These are phyloP conservation scores for Exobasidium rhododendri DNA, from an alignment of 1,284 basidiomycete genomes.

Conservation along the genomic window DNA sequence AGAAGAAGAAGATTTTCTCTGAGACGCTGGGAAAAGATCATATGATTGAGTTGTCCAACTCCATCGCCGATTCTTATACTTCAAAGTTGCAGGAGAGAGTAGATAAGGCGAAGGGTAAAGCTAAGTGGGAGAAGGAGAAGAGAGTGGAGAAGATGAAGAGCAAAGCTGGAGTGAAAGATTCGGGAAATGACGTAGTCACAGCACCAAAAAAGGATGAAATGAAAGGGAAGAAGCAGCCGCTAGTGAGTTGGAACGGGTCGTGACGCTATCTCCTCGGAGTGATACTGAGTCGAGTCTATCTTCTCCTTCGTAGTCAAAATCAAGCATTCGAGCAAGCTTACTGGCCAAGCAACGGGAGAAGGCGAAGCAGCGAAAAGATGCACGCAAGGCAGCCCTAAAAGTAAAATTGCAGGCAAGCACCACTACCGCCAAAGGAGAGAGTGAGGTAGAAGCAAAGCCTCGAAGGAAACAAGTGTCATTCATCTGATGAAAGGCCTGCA, in stretches of 20 bases:
- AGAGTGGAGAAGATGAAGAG: neutral
- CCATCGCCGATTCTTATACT: neutral
- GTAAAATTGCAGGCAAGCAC: neutral
- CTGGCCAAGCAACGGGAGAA: neutral
- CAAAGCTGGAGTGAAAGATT: neutral
- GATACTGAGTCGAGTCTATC: neutral
- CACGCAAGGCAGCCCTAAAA: neutral
- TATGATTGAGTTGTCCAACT: neutral
- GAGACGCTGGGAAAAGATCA: slow-evolving; percentile 5
- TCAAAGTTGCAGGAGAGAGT: neutral
- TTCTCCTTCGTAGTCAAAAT: slow-evolving; percentile 2
- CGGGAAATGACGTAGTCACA: neutral
- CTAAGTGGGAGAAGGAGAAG: slow-evolving; percentile 2
- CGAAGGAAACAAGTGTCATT: neutral
- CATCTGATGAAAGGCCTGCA: no score
- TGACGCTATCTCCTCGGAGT: neutral
- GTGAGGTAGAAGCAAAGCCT: no score
- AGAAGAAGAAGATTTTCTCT: neutral
- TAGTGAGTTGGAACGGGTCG: neutral
- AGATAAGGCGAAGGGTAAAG: slow-evolving; percentile 4
- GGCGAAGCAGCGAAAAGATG: neutral
- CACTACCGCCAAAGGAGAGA: neutral
- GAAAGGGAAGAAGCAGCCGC: neutral
- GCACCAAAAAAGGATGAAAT: neutral
- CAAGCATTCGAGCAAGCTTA: neutral